Evolutionary conservation across 805 yeast genomes (phyloP), one percentile per base, ranked within the genome.

Genomic region (Kuraishia molischiana): DNA sequence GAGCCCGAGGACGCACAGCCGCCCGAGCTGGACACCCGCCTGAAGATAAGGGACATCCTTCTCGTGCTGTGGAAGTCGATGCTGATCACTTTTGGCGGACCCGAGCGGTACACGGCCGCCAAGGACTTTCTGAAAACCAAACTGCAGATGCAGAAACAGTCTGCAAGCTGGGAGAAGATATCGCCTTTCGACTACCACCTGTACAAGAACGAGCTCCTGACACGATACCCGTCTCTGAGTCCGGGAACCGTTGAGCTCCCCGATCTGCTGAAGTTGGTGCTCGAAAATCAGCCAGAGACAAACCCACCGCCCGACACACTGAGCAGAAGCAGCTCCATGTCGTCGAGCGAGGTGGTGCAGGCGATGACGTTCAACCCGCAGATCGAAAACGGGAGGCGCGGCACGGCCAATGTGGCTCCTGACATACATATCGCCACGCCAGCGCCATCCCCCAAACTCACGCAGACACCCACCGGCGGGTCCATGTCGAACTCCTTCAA

Each of bases 131-230:
- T 80, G 18, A 54, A 62, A 22, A 48, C 59, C 22, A 62, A 61
- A 32, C 72, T 4, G 29, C 19, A 21, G 24, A 46, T 21, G 49
- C 43, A 22, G 29, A 49, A 21, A 37, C 43, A 4, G 45, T 61
- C 29, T 54, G 48, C 34, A 53, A 51, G 36, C 59, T 69, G 35
- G 26, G 17, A 28, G 17, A 58, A 66, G 0, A 79, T 89, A 8
- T 78, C 95, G 1, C 95, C 95, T 0, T 57, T 85, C n/a, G 95
- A 89, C 45, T 90, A 85, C 52, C 79, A 77, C 49, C 76, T 83
- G 5, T 87, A 84, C 51, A 66, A 86, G 43, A 84, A 83, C 37
- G 94, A 85, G 42, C 54, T 89, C 3, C 55, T 67, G 3, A 72
- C 85, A 9, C 70, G 95, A 43, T 90, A 77, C 52, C 97, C 98